Evolutionary conservation across 75 land plant species (phyloP).

Genomic region (Cunninghamia lanceolata): DNA sequence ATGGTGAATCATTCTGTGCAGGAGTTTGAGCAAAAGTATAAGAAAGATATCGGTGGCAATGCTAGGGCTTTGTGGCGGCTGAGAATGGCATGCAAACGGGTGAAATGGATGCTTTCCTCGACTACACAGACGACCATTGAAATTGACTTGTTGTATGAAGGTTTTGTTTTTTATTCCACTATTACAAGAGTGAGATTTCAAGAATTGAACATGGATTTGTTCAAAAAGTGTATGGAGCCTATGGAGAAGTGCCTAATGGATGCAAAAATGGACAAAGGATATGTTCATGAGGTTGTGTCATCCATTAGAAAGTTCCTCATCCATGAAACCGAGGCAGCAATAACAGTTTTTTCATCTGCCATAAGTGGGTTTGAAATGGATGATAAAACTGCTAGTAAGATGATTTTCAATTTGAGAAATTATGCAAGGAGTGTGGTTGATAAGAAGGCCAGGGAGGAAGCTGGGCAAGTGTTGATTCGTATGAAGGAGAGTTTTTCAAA

Average conservation of each 20-base stretch:
- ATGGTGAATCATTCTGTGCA: constrained; percentile 53
- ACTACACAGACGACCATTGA: too few relatives aligned
- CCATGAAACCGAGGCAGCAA: constrained; percentile 51
- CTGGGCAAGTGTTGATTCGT: too few relatives aligned
- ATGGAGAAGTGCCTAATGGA: too few relatives aligned
- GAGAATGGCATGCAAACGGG: constrained; percentile 50
- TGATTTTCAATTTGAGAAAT: too few relatives aligned
- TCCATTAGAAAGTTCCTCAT: constrained; percentile 63
- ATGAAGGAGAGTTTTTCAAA: too few relatives aligned
- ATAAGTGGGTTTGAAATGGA: constrained; percentile 74
- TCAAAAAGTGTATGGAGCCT: too few relatives aligned
- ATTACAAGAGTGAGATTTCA: constrained; percentile 50
- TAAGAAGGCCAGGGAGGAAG: too few relatives aligned
- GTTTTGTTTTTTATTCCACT: constrained; percentile 58
- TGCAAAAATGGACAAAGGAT: too few relatives aligned
- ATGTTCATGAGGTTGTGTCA: too few relatives aligned
- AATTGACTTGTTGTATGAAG: constrained; percentile 52
- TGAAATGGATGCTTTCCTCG: constrained; percentile 51
- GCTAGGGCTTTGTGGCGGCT: constrained; percentile 46
- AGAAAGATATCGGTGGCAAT: constrained; percentile 55
- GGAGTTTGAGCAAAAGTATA: constrained; percentile 57
- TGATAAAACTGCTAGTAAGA: too few relatives aligned
- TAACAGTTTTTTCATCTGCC: constrained; percentile 34
- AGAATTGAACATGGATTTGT: constrained; percentile 16
- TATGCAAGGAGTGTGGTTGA: too few relatives aligned